Conservation (phyloP, 2,329 filamentous ascomycete species). For the Nigrospora oryzae region DNA sequence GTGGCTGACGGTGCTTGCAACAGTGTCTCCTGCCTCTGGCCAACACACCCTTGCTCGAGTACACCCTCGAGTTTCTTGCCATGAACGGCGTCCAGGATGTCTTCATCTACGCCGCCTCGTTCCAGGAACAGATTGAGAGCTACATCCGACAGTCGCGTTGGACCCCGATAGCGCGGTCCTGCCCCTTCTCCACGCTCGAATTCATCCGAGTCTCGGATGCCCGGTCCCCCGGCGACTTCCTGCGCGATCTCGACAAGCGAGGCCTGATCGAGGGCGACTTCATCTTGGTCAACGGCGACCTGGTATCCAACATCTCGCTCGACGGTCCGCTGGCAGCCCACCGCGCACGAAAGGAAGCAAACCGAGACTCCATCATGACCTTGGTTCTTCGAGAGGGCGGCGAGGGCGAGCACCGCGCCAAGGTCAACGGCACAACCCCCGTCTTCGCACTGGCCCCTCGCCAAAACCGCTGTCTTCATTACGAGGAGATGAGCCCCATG, state of each 20-base stretch:
- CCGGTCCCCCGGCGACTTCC: slow-evolving; percentile 82
- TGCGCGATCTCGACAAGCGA: slow-evolving; percentile 85
- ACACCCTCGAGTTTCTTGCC: slow-evolving; percentile 91
- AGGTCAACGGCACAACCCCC: slow-evolving; percentile 65
- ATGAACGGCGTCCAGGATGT: slow-evolving; percentile 94
- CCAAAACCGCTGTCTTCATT: slow-evolving; percentile 79
- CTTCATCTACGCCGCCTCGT: slow-evolving; percentile 83
- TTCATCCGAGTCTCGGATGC: slow-evolving; percentile 80
- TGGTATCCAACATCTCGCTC: slow-evolving; percentile 84
- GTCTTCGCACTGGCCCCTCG: slow-evolving; percentile 80
- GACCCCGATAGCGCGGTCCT: slow-evolving; percentile 47
- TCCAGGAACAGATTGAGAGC: slow-evolving; percentile 77
- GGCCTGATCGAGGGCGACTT: slow-evolving; percentile 85
- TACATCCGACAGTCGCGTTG: slow-evolving; percentile 75
- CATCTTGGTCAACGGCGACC: slow-evolving; percentile 82
- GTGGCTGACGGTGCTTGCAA: background rate
- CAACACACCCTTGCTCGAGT: slow-evolving; percentile 92
- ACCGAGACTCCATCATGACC: slow-evolving; percentile 97
- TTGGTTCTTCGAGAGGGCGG: slow-evolving; percentile 80
- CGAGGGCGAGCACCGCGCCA: slow-evolving; percentile 61
- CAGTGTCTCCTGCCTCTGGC: slow-evolving; percentile 89
- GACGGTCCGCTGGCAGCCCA: slow-evolving; percentile 71
- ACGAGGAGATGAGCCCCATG: slow-evolving; percentile 77
- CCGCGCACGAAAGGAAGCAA: slow-evolving; percentile 67
- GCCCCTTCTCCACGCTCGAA: slow-evolving; percentile 69